These are phyloP conservation scores for Phragmites australis DNA, from an alignment of 176 grass and related monocot genomes.

Conservation along the genomic window DNA sequence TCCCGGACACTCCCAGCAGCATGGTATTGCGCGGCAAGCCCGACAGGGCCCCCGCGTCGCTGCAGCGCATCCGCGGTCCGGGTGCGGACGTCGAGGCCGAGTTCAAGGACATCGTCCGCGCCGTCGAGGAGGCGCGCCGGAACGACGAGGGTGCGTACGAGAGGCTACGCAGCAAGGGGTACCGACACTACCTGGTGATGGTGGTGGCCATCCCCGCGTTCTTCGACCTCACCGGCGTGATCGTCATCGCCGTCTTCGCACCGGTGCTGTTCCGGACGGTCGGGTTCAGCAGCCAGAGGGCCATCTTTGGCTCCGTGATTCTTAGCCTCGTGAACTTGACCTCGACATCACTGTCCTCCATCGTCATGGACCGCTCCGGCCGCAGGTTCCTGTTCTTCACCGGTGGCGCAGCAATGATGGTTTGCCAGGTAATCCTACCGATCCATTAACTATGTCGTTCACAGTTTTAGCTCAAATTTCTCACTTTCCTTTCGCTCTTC, in stretches of 20 bases:
- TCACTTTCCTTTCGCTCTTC: not conserved
- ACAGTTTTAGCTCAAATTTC: not conserved
- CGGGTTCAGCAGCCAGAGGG: constrained; percentile 47
- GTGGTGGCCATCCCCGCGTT: constrained; percentile 51
- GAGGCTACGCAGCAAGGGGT: constrained; percentile 39
- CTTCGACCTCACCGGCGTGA: constrained; percentile 61
- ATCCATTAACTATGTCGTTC: not conserved
- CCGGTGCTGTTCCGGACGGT: constrained; percentile 50
- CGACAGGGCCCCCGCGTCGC: constrained; percentile 42
- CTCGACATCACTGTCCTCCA: constrained; percentile 8
- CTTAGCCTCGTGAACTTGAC: constrained; percentile 36
- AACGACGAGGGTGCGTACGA: constrained; percentile 52
- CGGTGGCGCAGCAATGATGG: constrained; percentile 42
- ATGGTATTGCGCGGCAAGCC: constrained; percentile 51
- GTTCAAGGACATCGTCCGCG: constrained; percentile 50
- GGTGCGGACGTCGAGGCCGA: constrained; percentile 47
- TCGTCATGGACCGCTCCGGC: constrained; percentile 37
- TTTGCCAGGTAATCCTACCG: constrained; percentile 35
- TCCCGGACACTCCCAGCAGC: constrained; percentile 65
- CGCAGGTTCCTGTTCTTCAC: constrained; percentile 45
- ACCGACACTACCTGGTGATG: constrained; percentile 53
- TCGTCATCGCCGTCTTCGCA: constrained; percentile 57
- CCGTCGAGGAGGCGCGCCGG: constrained; percentile 33
- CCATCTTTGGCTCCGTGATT: constrained; percentile 41
- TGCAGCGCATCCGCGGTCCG: constrained; percentile 38